Evolutionary conservation across 1,284 basidiomycete species (phyloP), one percentile per base, ranked within the genome.

Genomic region (Amylostereum chailletii): DNA sequence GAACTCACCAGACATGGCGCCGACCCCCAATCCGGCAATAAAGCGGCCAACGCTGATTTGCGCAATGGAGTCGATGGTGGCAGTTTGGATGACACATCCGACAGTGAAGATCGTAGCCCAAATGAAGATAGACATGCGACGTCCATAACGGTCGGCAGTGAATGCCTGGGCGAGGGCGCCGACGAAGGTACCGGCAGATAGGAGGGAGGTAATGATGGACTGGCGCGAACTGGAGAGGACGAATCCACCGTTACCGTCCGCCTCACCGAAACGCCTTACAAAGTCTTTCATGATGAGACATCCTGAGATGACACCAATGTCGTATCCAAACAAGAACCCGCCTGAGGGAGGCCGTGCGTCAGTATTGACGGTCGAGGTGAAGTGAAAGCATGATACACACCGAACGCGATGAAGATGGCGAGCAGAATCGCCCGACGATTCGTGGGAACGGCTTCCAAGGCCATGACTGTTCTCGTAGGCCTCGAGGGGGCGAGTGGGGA

Each of bases 251-350:
- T 76, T 62, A 1, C 66, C 58, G 50, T 67, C 75, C 3, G 71
- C 49, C 57, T 79, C 68, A 10, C 85, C 86, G 59, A 90, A 88
- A 19, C 83, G 75, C 49, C 67, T 54, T 53, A 86, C 71, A 62
- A 90, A 90, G 62, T 89, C 84, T 5, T 77, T 76, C 85, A 89
- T 89, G 54, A 89, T 86, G 31, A 89, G 68, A 62, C 85, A 89
- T 74, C 87, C 85, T 38, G 73, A 76, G 49, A 86, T 85, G 51
- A 86, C 81, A 61, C 82, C 81, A 64, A 85, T 83, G 55, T 86
- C 82, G 63, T 85, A 83, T 53, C 82, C 79, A 48, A 83, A 82
- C 11, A 81, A 61, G 58, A 81, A 81, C 7, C 77, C 19, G 19
- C 19, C 19, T 19, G 19, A 19, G 19, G 19, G 19, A 19, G 19